These are phyloP conservation scores for Balansia obtecta DNA, from an alignment of 2,329 filamentous ascomycete species.

Conservation along the genomic window DNA sequence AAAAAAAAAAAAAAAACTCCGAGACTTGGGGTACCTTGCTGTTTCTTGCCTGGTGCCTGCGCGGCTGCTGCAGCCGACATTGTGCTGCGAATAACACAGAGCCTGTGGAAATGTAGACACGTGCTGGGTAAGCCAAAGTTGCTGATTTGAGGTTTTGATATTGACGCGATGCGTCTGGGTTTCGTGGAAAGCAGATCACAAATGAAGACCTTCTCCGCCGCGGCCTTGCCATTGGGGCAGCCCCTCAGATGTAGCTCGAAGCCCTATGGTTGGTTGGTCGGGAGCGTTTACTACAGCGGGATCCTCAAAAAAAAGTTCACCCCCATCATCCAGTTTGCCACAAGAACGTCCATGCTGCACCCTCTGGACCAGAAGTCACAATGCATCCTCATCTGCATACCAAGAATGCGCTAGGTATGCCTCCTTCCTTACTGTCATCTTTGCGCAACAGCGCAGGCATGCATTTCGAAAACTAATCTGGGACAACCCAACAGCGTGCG, in stretches of 20 bases:
- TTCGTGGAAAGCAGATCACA: no score
- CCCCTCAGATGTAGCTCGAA: no score
- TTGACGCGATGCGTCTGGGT: no score
- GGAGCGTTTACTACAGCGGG: no score
- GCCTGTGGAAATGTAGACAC: no score
- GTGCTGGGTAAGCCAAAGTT: background rate
- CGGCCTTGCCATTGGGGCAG: no score
- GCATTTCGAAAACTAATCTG: background rate
- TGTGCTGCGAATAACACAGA: conserved; percentile 5
- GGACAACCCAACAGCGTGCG: conserved; percentile 55
- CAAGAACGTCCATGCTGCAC: no score
- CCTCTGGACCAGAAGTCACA: conserved; percentile 14
- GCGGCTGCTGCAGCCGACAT: conserved; percentile 4
- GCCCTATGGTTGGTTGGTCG: background rate
- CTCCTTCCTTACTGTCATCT: background rate
- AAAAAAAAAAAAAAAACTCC: no score
- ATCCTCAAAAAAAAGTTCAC: background rate
- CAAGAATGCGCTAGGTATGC: conserved; percentile 72
- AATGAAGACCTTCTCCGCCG: no score
- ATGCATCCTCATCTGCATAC: conserved; percentile 99
- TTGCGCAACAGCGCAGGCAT: background rate
- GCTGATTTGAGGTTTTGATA: background rate
- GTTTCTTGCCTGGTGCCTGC: conserved; percentile 51
- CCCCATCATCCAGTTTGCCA: background rate
- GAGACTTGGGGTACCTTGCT: conserved; percentile 45